Evolutionary conservation across 495 filamentous ascomycete genomes (phyloP).

Genomic region (Trichoderma reesei): DNA sequence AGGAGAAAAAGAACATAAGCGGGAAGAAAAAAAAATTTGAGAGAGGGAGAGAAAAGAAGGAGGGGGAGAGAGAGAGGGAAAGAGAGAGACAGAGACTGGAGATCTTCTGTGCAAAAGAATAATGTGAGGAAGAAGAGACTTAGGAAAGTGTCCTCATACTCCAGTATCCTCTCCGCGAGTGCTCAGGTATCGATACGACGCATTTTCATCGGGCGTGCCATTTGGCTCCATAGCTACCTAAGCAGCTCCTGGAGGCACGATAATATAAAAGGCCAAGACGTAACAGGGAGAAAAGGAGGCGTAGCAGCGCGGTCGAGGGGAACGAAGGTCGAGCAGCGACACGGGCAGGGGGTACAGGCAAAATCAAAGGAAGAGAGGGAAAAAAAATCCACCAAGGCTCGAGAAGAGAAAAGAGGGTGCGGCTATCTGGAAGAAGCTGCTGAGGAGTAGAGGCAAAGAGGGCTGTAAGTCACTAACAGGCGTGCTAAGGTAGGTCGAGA

Average conservation of each 20-base stretch:
- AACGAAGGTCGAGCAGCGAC: background rate
- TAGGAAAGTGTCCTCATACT: conserved; percentile 35
- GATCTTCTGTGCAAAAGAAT: background rate
- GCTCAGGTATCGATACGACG: conserved; percentile 71
- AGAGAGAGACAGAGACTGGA: no score
- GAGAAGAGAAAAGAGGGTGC: background rate
- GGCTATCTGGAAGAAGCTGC: background rate
- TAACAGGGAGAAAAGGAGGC: background rate
- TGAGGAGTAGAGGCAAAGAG: background rate
- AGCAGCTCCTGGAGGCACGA: no score
- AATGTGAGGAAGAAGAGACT: background rate
- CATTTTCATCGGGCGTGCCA: conserved; percentile 19
- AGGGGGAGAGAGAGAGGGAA: no score
- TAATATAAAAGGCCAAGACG: background rate
- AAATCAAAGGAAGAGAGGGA: no score
- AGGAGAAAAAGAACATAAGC: background rate
- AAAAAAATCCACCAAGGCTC: no score
- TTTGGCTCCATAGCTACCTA: background rate
- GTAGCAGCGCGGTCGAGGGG: background rate
- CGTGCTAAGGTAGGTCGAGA: background rate
- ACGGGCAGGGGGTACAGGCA: background rate
- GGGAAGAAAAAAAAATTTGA: background rate
- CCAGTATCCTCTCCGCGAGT: conserved; percentile 72
- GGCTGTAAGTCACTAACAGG: background rate
- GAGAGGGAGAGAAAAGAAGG: no score